Conservation (phyloP, 495 filamentous ascomycete genomes). For the Hypoxylon cercidicola region DNA sequence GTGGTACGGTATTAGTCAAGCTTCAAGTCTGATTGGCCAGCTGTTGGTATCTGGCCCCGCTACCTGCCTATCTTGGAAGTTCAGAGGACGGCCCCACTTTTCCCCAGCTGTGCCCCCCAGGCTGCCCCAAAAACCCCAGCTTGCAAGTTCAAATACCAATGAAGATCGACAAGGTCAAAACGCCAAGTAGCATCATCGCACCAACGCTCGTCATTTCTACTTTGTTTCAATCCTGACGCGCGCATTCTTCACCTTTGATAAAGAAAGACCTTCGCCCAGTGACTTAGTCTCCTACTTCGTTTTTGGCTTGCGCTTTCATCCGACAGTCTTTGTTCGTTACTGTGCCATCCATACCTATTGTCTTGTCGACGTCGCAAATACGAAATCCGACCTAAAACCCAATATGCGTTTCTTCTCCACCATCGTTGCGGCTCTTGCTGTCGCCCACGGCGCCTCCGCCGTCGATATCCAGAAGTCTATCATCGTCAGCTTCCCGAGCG, state of each 20-base stretch:
- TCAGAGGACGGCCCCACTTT: background rate
- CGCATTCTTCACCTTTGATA: background rate
- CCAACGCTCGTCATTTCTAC: constrained; percentile 9
- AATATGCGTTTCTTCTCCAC: constrained; percentile 70
- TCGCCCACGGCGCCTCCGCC: constrained; percentile 63
- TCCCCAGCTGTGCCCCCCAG: background rate
- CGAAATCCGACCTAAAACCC: constrained; percentile 17
- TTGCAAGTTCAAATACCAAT: background rate
- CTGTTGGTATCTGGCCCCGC: background rate
- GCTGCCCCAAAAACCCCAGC: background rate
- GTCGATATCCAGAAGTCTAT: constrained; percentile 73
- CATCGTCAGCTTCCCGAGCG: constrained; percentile 78
- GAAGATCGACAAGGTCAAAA: constrained; percentile 18
- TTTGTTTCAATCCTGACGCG: constrained; percentile 13
- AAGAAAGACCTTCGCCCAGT: constrained; percentile 4
- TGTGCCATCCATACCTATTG: background rate
- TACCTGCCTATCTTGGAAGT: constrained; percentile 11
- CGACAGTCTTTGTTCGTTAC: background rate
- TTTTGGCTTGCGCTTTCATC: background rate
- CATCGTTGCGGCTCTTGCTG: constrained; percentile 64
- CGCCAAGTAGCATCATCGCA: constrained; percentile 14
- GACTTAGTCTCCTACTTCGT: background rate
- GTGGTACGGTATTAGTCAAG: background rate
- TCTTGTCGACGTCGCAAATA: constrained; percentile 5
- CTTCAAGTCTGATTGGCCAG: background rate